Evolutionary conservation across 2,329 filamentous ascomycete species (phyloP).

Genomic region (Aplosporella prunicola): DNA sequence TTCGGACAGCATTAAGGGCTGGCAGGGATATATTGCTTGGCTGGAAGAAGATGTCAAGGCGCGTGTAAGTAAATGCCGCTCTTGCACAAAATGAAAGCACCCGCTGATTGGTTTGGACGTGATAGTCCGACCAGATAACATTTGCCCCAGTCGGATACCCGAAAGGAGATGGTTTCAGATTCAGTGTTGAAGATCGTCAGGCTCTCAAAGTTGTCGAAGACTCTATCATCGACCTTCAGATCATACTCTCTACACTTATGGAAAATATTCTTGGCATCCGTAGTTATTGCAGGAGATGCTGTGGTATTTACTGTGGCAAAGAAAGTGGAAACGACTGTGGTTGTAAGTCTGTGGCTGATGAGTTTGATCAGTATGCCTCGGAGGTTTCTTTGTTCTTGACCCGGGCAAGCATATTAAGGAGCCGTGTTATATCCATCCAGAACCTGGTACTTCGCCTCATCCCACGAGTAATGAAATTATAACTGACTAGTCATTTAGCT

Average conservation of each 20-base stretch:
- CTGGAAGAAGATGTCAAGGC: conserved; percentile 10
- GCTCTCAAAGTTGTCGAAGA: conserved; percentile 10
- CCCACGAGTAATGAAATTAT: too few relatives aligned
- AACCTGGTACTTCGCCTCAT: too few relatives aligned
- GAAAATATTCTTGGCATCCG: background rate
- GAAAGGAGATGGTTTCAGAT: conserved; percentile 1
- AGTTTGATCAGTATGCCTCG: background rate
- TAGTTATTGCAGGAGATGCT: background rate
- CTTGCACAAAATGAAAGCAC: background rate
- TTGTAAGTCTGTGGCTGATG: background rate
- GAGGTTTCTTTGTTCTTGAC: background rate
- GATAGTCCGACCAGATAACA: background rate
- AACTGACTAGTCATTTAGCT: too few relatives aligned
- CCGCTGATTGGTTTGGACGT: background rate
- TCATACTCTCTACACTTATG: conserved; percentile 7
- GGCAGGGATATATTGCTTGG: conserved; percentile 12
- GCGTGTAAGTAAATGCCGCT: background rate
- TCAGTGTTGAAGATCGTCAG: conserved; percentile 12
- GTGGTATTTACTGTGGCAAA: background rate
- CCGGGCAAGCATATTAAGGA: background rate
- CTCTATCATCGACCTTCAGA: conserved; percentile 4
- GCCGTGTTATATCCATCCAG: background rate
- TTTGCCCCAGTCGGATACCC: conserved; percentile 1
- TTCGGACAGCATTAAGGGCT: conserved; percentile 7
- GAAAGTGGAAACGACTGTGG: background rate